These are phyloP conservation scores for Curvularia sp. DNA, from an alignment of 2,329 filamentous ascomycete genomes.

Conservation along the genomic window DNA sequence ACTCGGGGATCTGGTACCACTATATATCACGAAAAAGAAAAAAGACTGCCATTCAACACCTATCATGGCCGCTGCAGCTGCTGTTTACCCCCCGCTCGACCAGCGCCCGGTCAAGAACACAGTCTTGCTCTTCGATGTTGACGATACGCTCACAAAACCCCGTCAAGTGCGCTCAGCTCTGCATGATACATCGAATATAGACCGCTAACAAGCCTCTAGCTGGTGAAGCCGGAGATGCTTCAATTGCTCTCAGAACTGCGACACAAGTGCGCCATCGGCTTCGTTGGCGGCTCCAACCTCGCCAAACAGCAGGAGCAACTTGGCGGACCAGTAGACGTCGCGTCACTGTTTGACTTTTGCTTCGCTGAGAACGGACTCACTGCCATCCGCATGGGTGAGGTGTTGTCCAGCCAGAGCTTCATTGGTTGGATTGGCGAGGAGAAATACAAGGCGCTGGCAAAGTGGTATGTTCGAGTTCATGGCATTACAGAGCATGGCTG, in stretches of 20 bases:
- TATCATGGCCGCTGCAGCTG: conserved; percentile 51
- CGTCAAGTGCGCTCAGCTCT: conserved; percentile 65
- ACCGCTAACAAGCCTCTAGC: conserved; percentile 53
- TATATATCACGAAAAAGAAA: neutral
- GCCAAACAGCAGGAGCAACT: conserved; percentile 96
- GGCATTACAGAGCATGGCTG: neutral
- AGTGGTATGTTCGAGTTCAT: conserved; percentile 54
- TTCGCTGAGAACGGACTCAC: conserved; percentile 97
- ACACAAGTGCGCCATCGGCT: conserved; percentile 87
- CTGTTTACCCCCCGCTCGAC: conserved; percentile 74
- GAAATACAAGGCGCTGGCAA: conserved; percentile 78
- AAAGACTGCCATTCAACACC: neutral
- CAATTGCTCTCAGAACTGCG: conserved; percentile 78
- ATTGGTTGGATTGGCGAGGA: conserved; percentile 90
- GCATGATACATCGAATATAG: neutral
- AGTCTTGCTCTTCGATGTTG: conserved; percentile 94
- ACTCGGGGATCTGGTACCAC: neutral
- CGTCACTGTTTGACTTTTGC: conserved; percentile 92
- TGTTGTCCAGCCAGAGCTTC: conserved; percentile 81
- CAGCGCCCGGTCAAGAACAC: conserved; percentile 90
- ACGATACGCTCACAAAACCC: conserved; percentile 86
- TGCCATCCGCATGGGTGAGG: conserved; percentile 81
- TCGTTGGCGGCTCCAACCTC: conserved; percentile 91
- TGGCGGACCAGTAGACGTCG: conserved; percentile 72
- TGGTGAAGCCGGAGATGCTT: conserved; percentile 81